phyloP scores from a whole-genome alignment of 2,329 filamentous ascomycete species.

The Fonsecaea erecta region DNA sequence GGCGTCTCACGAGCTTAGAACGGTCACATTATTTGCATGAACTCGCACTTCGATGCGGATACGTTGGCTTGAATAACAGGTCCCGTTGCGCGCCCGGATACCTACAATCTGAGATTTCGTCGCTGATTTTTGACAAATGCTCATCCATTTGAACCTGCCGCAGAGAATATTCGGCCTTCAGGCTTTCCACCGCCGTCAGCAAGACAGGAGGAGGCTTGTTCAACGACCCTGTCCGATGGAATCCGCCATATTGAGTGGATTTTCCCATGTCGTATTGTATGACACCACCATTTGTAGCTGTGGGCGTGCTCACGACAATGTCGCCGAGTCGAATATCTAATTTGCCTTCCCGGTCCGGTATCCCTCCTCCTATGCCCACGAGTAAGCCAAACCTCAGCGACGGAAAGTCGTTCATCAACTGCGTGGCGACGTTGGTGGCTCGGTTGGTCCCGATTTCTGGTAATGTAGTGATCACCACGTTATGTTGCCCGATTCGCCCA shows the following conservation, averaged over 20 bases:
- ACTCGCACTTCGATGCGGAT: slow-evolving; percentile 3
- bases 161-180: slow-evolving; percentile 25
- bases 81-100: slow-evolving; percentile 15
- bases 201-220: slow-evolving; percentile 30
- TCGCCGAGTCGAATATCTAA: slow-evolving; percentile 38
- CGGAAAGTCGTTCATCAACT: slow-evolving; percentile 35
- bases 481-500: slow-evolving; percentile 34
- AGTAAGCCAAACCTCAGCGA: slow-evolving; percentile 37
- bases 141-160: not conserved
- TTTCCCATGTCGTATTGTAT: slow-evolving; percentile 37
- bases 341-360: slow-evolving; percentile 29
- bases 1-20: not conserved
- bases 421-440: slow-evolving; percentile 33
- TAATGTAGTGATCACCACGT: slow-evolving; percentile 36
- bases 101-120: slow-evolving; percentile 14
- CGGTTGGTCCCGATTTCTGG: slow-evolving; percentile 33
- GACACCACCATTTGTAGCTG: slow-evolving; percentile 36
- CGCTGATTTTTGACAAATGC: slow-evolving; percentile 4
- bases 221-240: slow-evolving; percentile 20
- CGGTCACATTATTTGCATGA: slow-evolving; percentile 13
- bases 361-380: slow-evolving; percentile 40
- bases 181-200: slow-evolving; percentile 25
- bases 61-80: slow-evolving; percentile 16
- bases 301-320: slow-evolving; percentile 39
- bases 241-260: not conserved